These are phyloP conservation scores for Piper longum DNA, from an alignment of 164 flowering plant genomes.

Conservation along the genomic window DNA sequence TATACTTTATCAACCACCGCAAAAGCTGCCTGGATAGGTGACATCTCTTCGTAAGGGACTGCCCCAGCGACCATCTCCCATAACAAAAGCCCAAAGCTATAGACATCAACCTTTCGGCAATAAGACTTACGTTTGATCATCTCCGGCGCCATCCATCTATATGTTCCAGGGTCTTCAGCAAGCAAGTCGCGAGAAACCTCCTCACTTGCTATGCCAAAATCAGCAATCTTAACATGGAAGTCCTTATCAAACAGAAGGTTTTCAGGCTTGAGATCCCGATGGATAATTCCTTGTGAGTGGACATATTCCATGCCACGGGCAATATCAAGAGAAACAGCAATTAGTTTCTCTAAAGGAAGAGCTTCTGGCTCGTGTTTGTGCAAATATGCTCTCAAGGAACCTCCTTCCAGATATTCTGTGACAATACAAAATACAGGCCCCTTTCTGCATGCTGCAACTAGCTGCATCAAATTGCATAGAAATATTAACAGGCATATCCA, in stretches of 20 bases:
- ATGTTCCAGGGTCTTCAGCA: conserved; percentile 85
- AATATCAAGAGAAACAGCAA: conserved; percentile 59
- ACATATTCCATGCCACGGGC: conserved; percentile 88
- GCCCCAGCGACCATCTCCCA: conserved; percentile 87
- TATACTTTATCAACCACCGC: conserved; percentile 81
- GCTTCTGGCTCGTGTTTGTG: conserved; percentile 55
- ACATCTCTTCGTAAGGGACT: conserved; percentile 77
- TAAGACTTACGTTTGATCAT: conserved; percentile 70
- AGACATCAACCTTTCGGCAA: conserved; percentile 76
- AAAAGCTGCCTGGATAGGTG: conserved; percentile 84
- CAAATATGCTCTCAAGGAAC: conserved; percentile 71
- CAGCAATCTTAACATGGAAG: conserved; percentile 64
- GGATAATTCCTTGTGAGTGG: conserved; percentile 82
- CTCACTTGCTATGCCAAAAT: conserved; percentile 90
- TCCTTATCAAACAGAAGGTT: conserved; percentile 64
- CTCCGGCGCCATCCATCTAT: conserved; percentile 99
- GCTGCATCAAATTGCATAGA: conserved; percentile 26
- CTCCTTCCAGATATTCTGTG: conserved; percentile 72
- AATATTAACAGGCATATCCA: not conserved
- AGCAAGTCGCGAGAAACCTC: conserved; percentile 58
- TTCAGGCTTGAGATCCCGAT: conserved; percentile 78
- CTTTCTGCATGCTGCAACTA: conserved; percentile 65
- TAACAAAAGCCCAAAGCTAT: conserved; percentile 78
- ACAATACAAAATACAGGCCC: conserved; percentile 69
- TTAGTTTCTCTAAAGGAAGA: conserved; percentile 41